phyloP scores from a whole-genome alignment of 257 asterid genomes.

The Ajuga chamaepitys region DNA sequence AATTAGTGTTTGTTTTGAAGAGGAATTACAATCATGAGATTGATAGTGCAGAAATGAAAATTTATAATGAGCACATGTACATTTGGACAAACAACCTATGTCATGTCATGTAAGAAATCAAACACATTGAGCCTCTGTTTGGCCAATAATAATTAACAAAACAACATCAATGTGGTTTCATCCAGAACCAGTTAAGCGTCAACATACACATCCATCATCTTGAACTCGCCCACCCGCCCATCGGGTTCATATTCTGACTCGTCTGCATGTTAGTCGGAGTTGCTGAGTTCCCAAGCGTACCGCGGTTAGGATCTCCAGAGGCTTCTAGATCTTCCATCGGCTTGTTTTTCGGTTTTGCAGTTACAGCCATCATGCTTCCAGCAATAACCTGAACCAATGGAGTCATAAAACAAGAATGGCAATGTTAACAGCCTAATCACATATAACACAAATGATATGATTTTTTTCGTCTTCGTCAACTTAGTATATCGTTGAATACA shows the following conservation, averaged over 20 bases:
- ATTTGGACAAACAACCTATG: slow-evolving; percentile 32
- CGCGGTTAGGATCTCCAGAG: slow-evolving; percentile 35
- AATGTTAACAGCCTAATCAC: no score
- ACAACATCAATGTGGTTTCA: slow-evolving; percentile 14
- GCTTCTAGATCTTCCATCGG: slow-evolving; percentile 27
- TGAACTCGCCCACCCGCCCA: slow-evolving; percentile 49
- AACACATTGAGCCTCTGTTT: slow-evolving; percentile 20
- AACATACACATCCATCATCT: slow-evolving; percentile 29
- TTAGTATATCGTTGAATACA: no score
- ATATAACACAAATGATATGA: no score
- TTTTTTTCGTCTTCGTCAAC: no score
- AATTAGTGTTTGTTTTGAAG: no score
- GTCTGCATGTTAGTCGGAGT: slow-evolving; percentile 34
- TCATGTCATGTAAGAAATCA: slow-evolving; percentile 24
- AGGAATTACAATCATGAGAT: not conserved
- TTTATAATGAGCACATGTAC: slow-evolving; percentile 19
- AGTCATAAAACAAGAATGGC: not conserved
- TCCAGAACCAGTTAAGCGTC: slow-evolving; percentile 44
- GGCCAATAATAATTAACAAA: slow-evolving; percentile 14
- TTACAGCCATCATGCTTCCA: slow-evolving; percentile 48
- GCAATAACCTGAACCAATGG: slow-evolving; percentile 47
- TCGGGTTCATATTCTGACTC: slow-evolving; percentile 40
- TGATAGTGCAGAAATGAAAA: not conserved
- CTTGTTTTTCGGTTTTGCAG: slow-evolving; percentile 47
- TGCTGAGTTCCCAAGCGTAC: slow-evolving; percentile 22